These are phyloP conservation scores for Tephrocybe rancida DNA, from an alignment of 768 basidiomycete species.

Conservation along the genomic window DNA sequence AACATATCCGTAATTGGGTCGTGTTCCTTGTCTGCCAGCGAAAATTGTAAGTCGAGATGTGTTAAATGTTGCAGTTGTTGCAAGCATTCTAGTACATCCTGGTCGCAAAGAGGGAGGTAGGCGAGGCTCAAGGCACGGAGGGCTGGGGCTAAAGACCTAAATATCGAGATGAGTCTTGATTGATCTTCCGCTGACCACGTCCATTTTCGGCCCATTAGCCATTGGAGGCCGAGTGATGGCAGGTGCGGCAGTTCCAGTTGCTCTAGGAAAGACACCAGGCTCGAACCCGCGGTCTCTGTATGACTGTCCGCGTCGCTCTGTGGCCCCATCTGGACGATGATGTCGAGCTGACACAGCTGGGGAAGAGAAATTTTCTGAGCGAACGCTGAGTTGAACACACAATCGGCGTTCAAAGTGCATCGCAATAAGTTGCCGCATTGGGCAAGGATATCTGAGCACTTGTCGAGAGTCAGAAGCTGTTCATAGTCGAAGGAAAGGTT, in stretches of 20 bases:
- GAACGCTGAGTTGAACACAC: constrained; percentile 20
- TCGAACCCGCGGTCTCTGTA: constrained; percentile 20
- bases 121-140: constrained; percentile 33
- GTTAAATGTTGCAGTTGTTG: constrained; percentile 27
- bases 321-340: constrained; percentile 31
- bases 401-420: constrained; percentile 36
- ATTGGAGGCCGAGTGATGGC: constrained; percentile 32
- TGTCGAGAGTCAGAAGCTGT: constrained; percentile 36
- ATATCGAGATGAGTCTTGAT: constrained; percentile 29
- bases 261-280: constrained; percentile 33
- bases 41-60: constrained; percentile 35
- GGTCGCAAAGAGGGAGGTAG: constrained; percentile 41
- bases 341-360: constrained; percentile 31
- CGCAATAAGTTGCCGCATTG: constrained; percentile 29
- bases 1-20: constrained; percentile 41
- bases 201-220: constrained; percentile 27
- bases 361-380: constrained; percentile 25
- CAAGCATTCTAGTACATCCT: constrained; percentile 33
- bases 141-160: constrained; percentile 26
- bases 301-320: neutral
- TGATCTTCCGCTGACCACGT: constrained; percentile 18
- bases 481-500: constrained; percentile 36
- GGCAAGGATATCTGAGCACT: constrained; percentile 35
- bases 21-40: constrained; percentile 28
- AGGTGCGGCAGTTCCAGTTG: constrained; percentile 31